Evolutionary conservation across 192 early-diverging fungal species (phyloP).

Genomic region (Spizellomyces punctatus): DNA sequence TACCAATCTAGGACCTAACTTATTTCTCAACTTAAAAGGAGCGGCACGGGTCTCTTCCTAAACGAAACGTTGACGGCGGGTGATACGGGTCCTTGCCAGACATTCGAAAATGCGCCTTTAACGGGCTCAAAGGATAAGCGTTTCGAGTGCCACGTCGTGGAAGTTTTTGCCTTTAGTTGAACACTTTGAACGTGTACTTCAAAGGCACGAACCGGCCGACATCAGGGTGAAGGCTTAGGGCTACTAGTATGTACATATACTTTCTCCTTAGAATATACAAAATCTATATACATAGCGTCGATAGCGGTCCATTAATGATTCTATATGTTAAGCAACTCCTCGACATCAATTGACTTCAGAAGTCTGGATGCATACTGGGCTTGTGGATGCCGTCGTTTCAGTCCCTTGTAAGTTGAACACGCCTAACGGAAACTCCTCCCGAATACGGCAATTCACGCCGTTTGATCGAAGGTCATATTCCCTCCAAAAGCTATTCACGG

Average conservation of each 20-base stretch:
- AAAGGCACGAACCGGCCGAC: too few species aligned
- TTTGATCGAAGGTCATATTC: conserved; percentile 28
- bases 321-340: too few species aligned
- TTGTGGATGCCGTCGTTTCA: too few species aligned
- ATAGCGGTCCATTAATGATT: too few species aligned
- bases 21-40: neutral
- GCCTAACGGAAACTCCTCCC: conserved; percentile 40
- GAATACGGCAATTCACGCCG: conserved; percentile 37
- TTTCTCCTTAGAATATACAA: too few species aligned
- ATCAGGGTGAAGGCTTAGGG: too few species aligned
- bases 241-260: too few species aligned
- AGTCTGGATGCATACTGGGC: too few species aligned
- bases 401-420: conserved; percentile 25
- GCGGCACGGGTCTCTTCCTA: conserved; percentile 35
- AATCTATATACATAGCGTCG: too few species aligned
- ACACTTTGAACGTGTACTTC: neutral
- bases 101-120: conserved; percentile 43
- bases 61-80: conserved; percentile 41
- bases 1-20: neutral
- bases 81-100: conserved; percentile 37
- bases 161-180: conserved; percentile 46
- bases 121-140: conserved; percentile 37
- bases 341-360: too few species aligned
- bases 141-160: conserved; percentile 44
- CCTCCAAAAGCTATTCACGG: conserved; percentile 31